A percentile compares a stretch with the other conserved stretches of the same genome.
These are phyloP conservation scores for Cladophialophora immunda DNA, from an alignment of 2,329 filamentous ascomycete genomes.

Conservation along the genomic window DNA sequence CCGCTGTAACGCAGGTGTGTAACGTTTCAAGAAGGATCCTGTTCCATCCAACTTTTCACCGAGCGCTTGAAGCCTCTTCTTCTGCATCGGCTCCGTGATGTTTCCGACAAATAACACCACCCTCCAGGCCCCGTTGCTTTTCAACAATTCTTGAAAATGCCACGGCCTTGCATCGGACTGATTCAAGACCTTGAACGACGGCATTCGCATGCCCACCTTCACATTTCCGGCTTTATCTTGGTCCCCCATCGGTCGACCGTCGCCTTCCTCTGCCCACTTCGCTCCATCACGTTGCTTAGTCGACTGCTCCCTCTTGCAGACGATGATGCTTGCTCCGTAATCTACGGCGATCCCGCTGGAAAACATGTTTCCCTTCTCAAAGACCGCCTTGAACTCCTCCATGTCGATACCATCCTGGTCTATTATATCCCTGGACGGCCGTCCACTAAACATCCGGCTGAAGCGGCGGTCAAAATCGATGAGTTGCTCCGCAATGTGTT, in stretches of 20 bases:
- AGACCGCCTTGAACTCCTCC: constrained; percentile 69
- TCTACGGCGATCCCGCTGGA: constrained; percentile 65
- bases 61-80: constrained; percentile 55
- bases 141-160: constrained; percentile 49
- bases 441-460: constrained; percentile 63
- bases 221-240: constrained; percentile 31
- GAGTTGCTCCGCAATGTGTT: constrained; percentile 69
- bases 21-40: constrained; percentile 53
- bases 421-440: constrained; percentile 66
- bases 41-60: constrained; percentile 54
- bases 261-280: no score
- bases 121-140: constrained; percentile 49
- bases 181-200: constrained; percentile 47
- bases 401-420: constrained; percentile 69
- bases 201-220: constrained; percentile 45
- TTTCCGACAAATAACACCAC: constrained; percentile 68
- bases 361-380: constrained; percentile 68
- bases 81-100: no score
- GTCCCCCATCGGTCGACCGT: no score
- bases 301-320: no score
- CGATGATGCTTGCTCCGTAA: constrained; percentile 60
- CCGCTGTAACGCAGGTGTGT: constrained; percentile 52
- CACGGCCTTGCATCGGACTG: constrained; percentile 49
- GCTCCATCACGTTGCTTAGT: no score
- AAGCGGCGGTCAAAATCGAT: constrained; percentile 70